phyloP scores from a whole-genome alignment of 202 grass and related monocot genomes.

The Eragrostis tef region DNA sequence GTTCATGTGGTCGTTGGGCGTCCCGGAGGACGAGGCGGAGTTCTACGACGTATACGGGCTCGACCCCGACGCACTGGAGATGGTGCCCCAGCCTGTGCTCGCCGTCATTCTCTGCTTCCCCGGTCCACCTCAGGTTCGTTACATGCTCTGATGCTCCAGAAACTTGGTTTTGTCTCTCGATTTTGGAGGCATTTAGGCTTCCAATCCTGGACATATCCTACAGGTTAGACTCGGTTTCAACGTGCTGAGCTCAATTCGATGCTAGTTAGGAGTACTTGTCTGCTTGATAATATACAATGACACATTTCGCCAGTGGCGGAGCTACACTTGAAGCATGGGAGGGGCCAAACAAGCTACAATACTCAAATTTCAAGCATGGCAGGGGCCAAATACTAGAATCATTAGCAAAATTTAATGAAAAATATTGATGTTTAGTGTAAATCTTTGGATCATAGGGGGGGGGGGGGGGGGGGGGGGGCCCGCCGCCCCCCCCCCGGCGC shows the following conservation, averaged over 20 bases:
- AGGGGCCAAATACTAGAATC: no score
- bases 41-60: constrained; percentile 65
- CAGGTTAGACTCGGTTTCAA: neutral
- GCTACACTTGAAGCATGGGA: no score
- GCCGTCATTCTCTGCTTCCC: constrained; percentile 64
- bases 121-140: constrained; percentile 41
- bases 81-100: constrained; percentile 61
- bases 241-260: neutral
- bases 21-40: constrained; percentile 53
- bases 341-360: no score
- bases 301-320: neutral
- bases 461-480: no score
- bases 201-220: neutral
- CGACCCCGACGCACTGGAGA: constrained; percentile 45
- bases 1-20: constrained; percentile 69
- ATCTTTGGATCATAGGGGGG: no score
- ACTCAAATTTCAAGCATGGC: no score
- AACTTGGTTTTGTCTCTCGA: neutral
- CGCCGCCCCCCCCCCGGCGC: no score
- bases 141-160: neutral
- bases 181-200: neutral
- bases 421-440: no score
- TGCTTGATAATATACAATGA: neutral
- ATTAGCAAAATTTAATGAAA: no score
- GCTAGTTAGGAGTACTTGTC: neutral